phyloP scores from a whole-genome alignment of 139 green algal species.

The Auxenochlorella pyrenoidosa region DNA sequence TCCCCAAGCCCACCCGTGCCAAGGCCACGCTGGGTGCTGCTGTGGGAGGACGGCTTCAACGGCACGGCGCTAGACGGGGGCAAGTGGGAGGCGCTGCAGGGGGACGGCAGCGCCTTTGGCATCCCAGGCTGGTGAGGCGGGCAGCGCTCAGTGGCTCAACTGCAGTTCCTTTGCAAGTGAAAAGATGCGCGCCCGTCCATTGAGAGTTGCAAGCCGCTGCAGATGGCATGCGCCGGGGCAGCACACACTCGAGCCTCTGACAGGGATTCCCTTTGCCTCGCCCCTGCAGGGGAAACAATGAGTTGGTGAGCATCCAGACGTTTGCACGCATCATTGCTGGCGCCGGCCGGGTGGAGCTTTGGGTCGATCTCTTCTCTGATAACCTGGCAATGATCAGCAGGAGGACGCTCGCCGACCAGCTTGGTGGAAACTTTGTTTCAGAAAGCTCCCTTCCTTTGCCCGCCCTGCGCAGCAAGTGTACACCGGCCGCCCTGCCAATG shows the following conservation, averaged over 20 bases:
- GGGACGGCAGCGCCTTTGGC: neutral
- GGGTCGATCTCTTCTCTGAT: too few species aligned
- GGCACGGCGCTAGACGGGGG: neutral
- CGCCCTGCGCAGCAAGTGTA: neutral
- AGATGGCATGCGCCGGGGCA: neutral
- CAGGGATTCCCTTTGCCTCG: neutral
- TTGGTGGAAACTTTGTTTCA: too few species aligned
- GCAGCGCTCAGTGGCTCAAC: too few species aligned
- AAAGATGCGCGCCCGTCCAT: neutral
- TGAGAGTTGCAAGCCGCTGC: too few species aligned
- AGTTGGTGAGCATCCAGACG: neutral
- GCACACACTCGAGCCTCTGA: too few species aligned
- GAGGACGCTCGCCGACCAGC: too few species aligned
- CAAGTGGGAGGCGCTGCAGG: conserved; percentile 8
- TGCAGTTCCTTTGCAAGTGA: neutral
- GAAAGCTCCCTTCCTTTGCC: neutral
- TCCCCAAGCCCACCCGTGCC: too few species aligned
- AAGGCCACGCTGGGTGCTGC: neutral
- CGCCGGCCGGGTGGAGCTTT: too few species aligned
- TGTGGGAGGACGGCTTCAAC: neutral
- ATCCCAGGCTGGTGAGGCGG: conserved; percentile 1
- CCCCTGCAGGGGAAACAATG: neutral
- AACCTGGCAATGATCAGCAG: too few species aligned
- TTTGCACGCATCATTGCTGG: too few species aligned
- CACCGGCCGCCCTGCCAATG: neutral